These are phyloP conservation scores for Picochlorum sp. DNA, from an alignment of 139 green algal genomes.

Conservation along the genomic window DNA sequence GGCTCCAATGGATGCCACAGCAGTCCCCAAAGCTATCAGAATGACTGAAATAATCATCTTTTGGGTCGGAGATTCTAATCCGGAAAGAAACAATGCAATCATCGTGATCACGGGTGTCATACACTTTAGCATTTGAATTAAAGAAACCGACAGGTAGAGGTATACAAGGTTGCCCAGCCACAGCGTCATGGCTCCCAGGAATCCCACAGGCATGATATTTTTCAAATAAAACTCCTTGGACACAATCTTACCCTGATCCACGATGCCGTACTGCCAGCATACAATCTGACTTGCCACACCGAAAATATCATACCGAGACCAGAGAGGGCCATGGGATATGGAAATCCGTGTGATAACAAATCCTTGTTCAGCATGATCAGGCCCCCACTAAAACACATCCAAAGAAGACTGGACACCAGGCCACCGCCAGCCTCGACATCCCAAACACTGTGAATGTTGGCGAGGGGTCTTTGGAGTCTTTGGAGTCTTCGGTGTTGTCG, in stretches of 20 bases:
- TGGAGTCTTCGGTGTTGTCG: neutral
- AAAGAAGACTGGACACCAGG: slow-evolving; percentile 31
- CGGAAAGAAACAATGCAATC: slow-evolving; percentile 62
- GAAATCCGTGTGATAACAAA: slow-evolving; percentile 66
- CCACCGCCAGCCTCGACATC: slow-evolving; percentile 12
- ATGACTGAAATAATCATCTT: slow-evolving; percentile 48
- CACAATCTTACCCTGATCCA: slow-evolving; percentile 49
- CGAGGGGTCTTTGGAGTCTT: neutral
- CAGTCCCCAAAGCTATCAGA: slow-evolving; percentile 62
- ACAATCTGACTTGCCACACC: slow-evolving; percentile 45
- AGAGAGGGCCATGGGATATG: slow-evolving; percentile 65
- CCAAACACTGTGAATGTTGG: slow-evolving; percentile 20
- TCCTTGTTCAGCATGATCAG: slow-evolving; percentile 82
- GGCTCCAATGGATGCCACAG: slow-evolving; percentile 56
- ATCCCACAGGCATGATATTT: slow-evolving; percentile 46
- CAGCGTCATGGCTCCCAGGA: slow-evolving; percentile 43
- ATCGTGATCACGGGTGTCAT: slow-evolving; percentile 88
- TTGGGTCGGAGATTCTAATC: slow-evolving; percentile 57
- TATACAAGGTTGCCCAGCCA: slow-evolving; percentile 53
- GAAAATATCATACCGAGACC: slow-evolving; percentile 67
- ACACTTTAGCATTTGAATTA: slow-evolving; percentile 56
- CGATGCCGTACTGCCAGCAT: slow-evolving; percentile 49
- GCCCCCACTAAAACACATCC: slow-evolving; percentile 56
- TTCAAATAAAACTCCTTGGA: slow-evolving; percentile 34
- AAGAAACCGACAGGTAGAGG: slow-evolving; percentile 44